Percentiles rank a stretch among this genome's conserved stretches.
Conservation (phyloP, 441 rosid species). For the Pelargonium australe region DNA sequence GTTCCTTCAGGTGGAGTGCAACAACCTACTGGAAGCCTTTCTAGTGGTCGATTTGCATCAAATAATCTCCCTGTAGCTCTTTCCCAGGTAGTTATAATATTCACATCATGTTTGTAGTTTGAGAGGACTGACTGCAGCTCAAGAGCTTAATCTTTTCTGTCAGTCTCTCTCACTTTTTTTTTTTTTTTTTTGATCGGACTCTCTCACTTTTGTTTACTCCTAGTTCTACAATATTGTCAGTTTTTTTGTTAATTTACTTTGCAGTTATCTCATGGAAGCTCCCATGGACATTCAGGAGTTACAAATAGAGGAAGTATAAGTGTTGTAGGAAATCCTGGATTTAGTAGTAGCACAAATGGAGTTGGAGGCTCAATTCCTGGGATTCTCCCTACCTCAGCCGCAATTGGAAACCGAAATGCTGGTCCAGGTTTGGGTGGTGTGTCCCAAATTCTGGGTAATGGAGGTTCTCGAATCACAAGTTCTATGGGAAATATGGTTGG, state of each 20-base stretch:
- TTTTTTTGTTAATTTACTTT: constrained; percentile 16
- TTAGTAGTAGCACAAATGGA: constrained; percentile 61
- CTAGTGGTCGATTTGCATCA: constrained; percentile 74
- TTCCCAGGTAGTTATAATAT: constrained; percentile 57
- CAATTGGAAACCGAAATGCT: constrained; percentile 58
- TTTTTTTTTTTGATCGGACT: no score
- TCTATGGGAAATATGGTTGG: constrained; percentile 92
- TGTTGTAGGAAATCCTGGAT: constrained; percentile 60
- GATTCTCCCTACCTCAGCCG: constrained; percentile 77
- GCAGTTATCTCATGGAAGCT: constrained; percentile 78
- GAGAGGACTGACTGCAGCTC: not conserved
- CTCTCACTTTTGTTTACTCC: no score
- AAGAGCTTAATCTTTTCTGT: not conserved
- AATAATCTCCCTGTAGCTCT: constrained; percentile 74
- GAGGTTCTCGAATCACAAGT: constrained; percentile 73
- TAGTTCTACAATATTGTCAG: no score
- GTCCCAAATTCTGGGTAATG: constrained; percentile 78
- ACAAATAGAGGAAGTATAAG: constrained; percentile 74
- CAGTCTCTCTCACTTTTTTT: not conserved
- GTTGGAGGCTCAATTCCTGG: constrained; percentile 90
- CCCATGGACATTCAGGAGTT: constrained; percentile 87
- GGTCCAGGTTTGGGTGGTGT: constrained; percentile 78
- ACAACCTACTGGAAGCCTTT: constrained; percentile 71
- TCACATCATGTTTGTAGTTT: constrained; percentile 3
- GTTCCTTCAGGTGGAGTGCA: constrained; percentile 76